Evolutionary conservation across 2,329 filamentous ascomycete genomes (phyloP).

Genomic region (Chlorencoelia australis): DNA sequence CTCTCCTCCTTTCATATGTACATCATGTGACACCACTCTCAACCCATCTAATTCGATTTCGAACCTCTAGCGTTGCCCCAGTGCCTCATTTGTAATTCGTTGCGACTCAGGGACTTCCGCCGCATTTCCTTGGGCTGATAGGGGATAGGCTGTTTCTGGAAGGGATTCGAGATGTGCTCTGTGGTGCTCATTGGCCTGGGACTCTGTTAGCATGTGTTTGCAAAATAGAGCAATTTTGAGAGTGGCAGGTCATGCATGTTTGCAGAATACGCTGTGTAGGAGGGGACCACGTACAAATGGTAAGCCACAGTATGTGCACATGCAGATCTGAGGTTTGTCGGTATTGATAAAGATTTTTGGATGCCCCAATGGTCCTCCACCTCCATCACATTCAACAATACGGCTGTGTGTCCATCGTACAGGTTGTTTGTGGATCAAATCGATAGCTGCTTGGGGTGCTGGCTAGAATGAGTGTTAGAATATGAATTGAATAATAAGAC

Average conservation of each 20-base stretch:
- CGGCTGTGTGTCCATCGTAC: constrained; percentile 83
- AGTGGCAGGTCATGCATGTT: background rate
- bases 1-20: constrained; percentile 22
- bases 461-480: constrained; percentile 49
- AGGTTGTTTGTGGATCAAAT: constrained; percentile 91
- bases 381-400: constrained; percentile 81
- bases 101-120: constrained; percentile 49
- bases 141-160: constrained; percentile 70
- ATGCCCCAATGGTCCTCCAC: constrained; percentile 81
- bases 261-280: background rate
- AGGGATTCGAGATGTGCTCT: constrained; percentile 74
- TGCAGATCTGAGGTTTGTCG: constrained; percentile 88
- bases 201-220: constrained; percentile 11
- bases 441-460: constrained; percentile 79
- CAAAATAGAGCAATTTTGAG: background rate
- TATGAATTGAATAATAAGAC: too few relatives aligned
- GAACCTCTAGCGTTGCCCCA: constrained; percentile 46
- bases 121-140: constrained; percentile 50
- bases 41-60: too few relatives aligned
- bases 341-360: constrained; percentile 95
- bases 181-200: constrained; percentile 82
- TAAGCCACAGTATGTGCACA: constrained; percentile 86
- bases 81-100: constrained; percentile 45
- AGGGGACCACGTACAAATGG: constrained; percentile 57
- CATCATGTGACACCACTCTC: constrained; percentile 13